Evolutionary conservation across 768 basidiomycete species (phyloP), one percentile per base, ranked within the genome.

Genomic region (Pseudohyphozyma bogoriensis): DNA sequence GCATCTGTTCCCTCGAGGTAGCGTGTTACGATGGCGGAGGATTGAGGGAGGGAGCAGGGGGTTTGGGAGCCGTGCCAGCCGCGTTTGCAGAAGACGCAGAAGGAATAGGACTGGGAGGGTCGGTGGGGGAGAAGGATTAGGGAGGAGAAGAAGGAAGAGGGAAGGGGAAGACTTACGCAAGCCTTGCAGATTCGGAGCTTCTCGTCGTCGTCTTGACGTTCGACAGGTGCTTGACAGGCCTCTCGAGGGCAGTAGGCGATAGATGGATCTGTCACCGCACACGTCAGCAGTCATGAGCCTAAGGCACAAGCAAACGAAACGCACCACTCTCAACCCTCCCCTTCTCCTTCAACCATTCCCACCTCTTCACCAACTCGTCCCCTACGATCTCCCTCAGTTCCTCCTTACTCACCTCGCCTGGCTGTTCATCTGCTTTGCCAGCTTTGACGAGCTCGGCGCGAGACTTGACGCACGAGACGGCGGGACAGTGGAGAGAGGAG

Each of bases 51-150:
- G 0, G 59, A 32, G 37, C 68, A 69, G 15, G 65, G 52, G 39
- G 63, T 63, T 51, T 63, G 60, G 1, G 55, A 39, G n/a, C 69
- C 69, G 62, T 70, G 69, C 59, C 62, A 47, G 31, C 56, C 61
- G 29, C 36, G 39, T 24, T 59, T 50, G 46, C 69, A 70, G 56
- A 59, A 70, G n/a, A 57, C 56, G 60, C 66, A 69, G 56, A 64
- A 69, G 29, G 51, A 53, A 45, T 42, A 63, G 49, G 22, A 29
- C 54, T 35, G 36, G 2, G 16, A 15, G 42, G 33, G 49, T 31
- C 5, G 49, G 31, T 50, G 9, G 15, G 13, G 5, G 28, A 12
- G n/a, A 13, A 15, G 46, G 22, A 16, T 28, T 26, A 29, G 54
- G 9, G 15, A 16, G 5, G 28, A 12, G n/a, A 13, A 15, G 46